Base-by-base conservation (phyloP, 2,329 filamentous ascomycete species). In the Chaetothyriales sp. region DNA sequence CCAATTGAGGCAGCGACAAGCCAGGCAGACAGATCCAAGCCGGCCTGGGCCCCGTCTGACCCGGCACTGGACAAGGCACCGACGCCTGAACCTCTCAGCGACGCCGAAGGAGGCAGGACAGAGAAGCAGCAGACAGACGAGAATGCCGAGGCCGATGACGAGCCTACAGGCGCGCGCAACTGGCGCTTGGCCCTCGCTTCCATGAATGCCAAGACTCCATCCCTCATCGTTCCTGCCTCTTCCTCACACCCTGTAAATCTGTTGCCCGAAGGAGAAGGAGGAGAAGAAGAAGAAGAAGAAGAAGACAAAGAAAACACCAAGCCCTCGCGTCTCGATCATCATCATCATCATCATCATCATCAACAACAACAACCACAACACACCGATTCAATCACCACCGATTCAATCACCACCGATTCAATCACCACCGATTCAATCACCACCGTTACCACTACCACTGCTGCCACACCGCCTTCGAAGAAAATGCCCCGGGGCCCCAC, bases 241-340 rank as follows among this genome's bases (percentile, higher is more conserved):
- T 46, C 44, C 18, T 46, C 44, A 46, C 19, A 46, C 44, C 7
- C 20, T 5, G 44, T 15, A 45, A 45, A 46, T 2, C 9, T 15
- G 18, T 18, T 28, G 19, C 51, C 54, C 18, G 43, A 47, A 2
- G 37, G 48, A 10, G 37, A 56, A n/a, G n/a, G n/a, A n/a, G n/a
- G n/a, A 4, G 46, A 28, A 18, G 46, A 53, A 15, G 51, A 57
- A 37, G 43, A 22, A 20, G 22, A 48, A 15, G 29, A 28, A 37
- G 3, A 43, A 15, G 19, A 40, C 18, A 44, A 49, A 13, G 44
- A 51, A 19, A 44, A 22, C 22, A 49, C 22, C 45, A 48, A 25
- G 44, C 51, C 10, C 52, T 60, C 19, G 53, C 53, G 6, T 54
- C 53, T 6, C 40, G 50, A 25, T 49, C 55, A 10, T 51, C 57